These are phyloP conservation scores for Lactifluus piperatus DNA, from an alignment of 768 basidiomycete species.

Conservation along the genomic window DNA sequence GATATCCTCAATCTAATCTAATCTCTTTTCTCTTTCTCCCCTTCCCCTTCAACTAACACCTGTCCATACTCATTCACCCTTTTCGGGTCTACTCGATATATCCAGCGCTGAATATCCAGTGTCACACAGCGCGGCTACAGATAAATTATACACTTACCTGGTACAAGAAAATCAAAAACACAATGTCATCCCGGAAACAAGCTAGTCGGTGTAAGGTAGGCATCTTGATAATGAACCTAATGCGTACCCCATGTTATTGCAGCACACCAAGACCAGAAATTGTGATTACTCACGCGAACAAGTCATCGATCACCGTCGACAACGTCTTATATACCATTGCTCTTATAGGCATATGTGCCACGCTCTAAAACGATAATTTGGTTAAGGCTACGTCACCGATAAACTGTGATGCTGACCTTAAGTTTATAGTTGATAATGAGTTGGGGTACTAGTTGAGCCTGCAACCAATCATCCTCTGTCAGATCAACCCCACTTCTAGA, in stretches of 20 bases:
- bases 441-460: constrained; percentile 83
- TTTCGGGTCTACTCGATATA: constrained; percentile 91
- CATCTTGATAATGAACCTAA: constrained; percentile 93
- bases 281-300: constrained; percentile 63
- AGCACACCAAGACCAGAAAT: constrained; percentile 7
- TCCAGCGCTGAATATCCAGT: constrained; percentile 67
- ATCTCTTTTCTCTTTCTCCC: constrained; percentile 18
- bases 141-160: constrained; percentile 46
- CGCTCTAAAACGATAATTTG: constrained; percentile 45
- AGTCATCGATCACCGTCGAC: constrained; percentile 85
- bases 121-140: not conserved
- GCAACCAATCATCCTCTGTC: constrained; percentile 14
- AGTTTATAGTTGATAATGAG: constrained; percentile 97
- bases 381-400: not conserved
- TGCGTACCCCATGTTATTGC: not conserved
- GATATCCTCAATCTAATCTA: not conserved
- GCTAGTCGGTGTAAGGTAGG: constrained; percentile 87
- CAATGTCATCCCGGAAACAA: constrained; percentile 84
- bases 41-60: constrained; percentile 39
- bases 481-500: constrained; percentile 18
- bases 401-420: constrained; percentile 48
- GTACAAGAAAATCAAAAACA: constrained; percentile 88
- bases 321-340: constrained; percentile 95
- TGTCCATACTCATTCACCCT: constrained; percentile 97
- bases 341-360: constrained; percentile 98